Evolutionary conservation across 202 grass and related monocot species (phyloP), one percentile per base, ranked within the genome.

Genomic region (Elaeis oleifera): DNA sequence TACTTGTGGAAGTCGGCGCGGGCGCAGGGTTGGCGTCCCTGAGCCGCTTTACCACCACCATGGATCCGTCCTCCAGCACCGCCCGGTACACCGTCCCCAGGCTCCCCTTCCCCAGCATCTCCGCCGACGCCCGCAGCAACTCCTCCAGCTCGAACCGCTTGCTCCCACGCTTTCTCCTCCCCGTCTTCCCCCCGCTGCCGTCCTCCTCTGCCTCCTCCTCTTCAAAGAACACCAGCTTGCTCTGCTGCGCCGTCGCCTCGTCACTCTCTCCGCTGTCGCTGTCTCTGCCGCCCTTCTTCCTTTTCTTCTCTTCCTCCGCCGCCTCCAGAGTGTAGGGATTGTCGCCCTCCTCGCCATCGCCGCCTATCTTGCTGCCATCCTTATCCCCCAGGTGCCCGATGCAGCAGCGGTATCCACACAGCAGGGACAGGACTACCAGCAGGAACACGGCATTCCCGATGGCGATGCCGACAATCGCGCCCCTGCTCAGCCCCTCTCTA

Each of bases 31-130:
- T 84, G 72, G 81, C 72, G 65, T 90, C 90, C 7, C 81, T 79
- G 3, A 95, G 76, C 4, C 90, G 86, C 76, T 95, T 95, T 22
- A 95, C 90, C 50, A 86, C 86, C 8, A 95, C 83, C 78, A 90
- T 90, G 16, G 75, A 69, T 3, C 86, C 86, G 29, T 90, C 90
- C 6, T 80, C 73, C 4, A 95, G 76, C 63, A 80, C 76, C 6
- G 86, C 86, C 25, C 83, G 71, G 83, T 95, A 95, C 58, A 84
- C 90, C 4, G 86, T 95, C n/a, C 90, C 86, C 1, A 80, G 79
- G 62, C 83, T 86, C 54, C 86, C 86, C 0, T 88, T 56, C 18
- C 90, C 90, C 14, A 95, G 75, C 90, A 95, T 95, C 83, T 95
- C 90, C 14, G 86, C 83, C 22, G 90, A 95, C 23, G 90, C 90